These are phyloP conservation scores for Calonectria leucothoes DNA, from an alignment of 2,329 filamentous ascomycete species.

Conservation along the genomic window DNA sequence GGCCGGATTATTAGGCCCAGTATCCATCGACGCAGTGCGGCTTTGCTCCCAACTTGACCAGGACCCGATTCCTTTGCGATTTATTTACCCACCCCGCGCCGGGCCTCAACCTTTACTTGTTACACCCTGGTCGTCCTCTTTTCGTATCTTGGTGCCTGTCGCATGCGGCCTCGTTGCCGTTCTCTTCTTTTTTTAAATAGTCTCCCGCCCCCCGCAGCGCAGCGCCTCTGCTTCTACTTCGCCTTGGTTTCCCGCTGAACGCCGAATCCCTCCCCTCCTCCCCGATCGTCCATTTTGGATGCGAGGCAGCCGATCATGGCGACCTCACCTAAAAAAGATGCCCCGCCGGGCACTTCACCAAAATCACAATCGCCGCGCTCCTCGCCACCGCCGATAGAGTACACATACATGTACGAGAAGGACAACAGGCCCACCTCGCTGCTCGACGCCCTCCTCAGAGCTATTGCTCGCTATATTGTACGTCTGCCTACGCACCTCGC, in stretches of 20 bases:
- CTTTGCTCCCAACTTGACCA: slow-evolving; percentile 5
- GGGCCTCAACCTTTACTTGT: background rate
- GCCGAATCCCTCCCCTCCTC: slow-evolving; percentile 32
- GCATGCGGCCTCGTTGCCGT: background rate
- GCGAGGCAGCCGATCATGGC: slow-evolving; percentile 40
- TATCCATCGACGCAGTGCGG: slow-evolving; percentile 11
- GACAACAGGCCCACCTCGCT: slow-evolving; percentile 76
- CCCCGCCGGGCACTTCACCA: slow-evolving; percentile 33
- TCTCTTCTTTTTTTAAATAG: background rate
- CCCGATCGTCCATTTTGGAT: slow-evolving; percentile 36
- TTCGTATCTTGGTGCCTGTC: background rate
- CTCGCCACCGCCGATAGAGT: slow-evolving; percentile 52
- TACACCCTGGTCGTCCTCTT: background rate
- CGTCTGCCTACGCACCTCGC: slow-evolving; percentile 44
- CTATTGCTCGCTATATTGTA: slow-evolving; percentile 79
- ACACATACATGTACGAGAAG: slow-evolving; percentile 75
- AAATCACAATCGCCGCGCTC: slow-evolving; percentile 30
- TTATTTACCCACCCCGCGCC: slow-evolving; percentile 10
- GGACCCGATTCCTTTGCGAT: slow-evolving; percentile 10
- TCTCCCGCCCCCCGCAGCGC: background rate
- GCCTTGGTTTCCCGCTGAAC: slow-evolving; percentile 29
- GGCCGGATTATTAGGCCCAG: background rate
- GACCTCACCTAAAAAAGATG: slow-evolving; percentile 37
- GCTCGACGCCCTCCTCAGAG: slow-evolving; percentile 75
- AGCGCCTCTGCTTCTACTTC: background rate